Evolutionary conservation across 805 yeast species (phyloP).

Genomic region (Barnettozyma sp.): DNA sequence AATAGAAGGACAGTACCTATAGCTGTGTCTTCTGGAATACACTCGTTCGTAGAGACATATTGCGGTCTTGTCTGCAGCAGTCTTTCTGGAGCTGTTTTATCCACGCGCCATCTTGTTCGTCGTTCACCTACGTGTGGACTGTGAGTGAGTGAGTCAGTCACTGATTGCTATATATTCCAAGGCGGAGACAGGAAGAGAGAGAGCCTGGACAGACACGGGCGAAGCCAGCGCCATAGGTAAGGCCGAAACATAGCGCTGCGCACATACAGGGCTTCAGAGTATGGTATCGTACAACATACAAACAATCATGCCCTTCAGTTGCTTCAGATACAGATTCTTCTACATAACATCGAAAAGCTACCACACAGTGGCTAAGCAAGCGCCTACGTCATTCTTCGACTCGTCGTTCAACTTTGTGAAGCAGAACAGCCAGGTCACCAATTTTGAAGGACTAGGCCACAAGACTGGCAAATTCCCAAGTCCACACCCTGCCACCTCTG

Average conservation of each 20-base stretch:
- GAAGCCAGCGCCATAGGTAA: too few species aligned
- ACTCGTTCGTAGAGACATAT: neutral
- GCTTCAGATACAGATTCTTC: constrained; percentile 34
- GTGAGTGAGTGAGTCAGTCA: too few species aligned
- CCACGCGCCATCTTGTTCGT: too few species aligned
- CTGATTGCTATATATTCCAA: too few species aligned
- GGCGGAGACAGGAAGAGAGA: too few species aligned
- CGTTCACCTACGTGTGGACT: too few species aligned
- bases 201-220: too few species aligned
- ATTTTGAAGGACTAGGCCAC: constrained; percentile 15
- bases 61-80: neutral
- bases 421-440: constrained; percentile 30
- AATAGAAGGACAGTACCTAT: neutral
- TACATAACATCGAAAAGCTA: constrained; percentile 29
- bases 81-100: neutral
- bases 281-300: constrained; percentile 10
- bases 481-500: constrained; percentile 33
- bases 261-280: too few species aligned
- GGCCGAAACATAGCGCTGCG: too few species aligned
- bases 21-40: constrained; percentile 1
- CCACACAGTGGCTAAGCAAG: constrained; percentile 29
- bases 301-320: constrained; percentile 33
- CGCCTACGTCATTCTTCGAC: constrained; percentile 32
- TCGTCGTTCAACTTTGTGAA: constrained; percentile 34
- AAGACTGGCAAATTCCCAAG: constrained; percentile 19